Base-by-base conservation (phyloP, 441 rosid genomes). In the Hura crepitans region DNA sequence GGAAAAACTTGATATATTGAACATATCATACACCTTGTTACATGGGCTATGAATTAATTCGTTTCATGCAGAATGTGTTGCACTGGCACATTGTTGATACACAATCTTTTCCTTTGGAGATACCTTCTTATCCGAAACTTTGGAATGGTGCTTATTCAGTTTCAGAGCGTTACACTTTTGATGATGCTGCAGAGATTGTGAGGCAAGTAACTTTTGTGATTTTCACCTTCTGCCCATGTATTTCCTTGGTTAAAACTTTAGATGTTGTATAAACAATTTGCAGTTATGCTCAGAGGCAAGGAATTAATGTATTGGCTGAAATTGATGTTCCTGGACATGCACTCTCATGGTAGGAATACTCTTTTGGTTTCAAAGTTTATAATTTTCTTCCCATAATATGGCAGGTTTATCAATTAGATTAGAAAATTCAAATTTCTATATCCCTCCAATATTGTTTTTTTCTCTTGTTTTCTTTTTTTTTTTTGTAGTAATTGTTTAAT, bases 311-410 rank as follows among this genome's bases (percentile, higher is more conserved):
- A 23, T 66, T 88, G 77, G 93, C 91, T 62, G 93, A 90, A 79
- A 70, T 88, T 66, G 93, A 90, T 77, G 86, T 88, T 72, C 96
- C 96, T 2, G 96, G 96, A 58, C 91, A 90, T 73, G 87, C 91
- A 57, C 80, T 57, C 43, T 90, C 96, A 69, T 88, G 93, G 93
- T 88, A 82, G 11, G 55, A 46, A 9, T 58, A 60, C 51, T 31
- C 60, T 64, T 27, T 5, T n/a, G 37, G 13, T 15, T 59, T 27
- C 31, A 5, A 56, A 58, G 28, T 47, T 46, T 30, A 23, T 55
- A 51, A 50, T 39, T 61, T 72, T 39, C 30, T 15, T 4, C 39
- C 18, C 23, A 3, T 33, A 53, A 57, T 39, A 23, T 20, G 13
- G 66, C 23, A 37, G 15, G 27, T 30, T 47, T 65, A 51, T 30